phyloP scores from a whole-genome alignment of 768 basidiomycete genomes.

The Trametes maxima region DNA sequence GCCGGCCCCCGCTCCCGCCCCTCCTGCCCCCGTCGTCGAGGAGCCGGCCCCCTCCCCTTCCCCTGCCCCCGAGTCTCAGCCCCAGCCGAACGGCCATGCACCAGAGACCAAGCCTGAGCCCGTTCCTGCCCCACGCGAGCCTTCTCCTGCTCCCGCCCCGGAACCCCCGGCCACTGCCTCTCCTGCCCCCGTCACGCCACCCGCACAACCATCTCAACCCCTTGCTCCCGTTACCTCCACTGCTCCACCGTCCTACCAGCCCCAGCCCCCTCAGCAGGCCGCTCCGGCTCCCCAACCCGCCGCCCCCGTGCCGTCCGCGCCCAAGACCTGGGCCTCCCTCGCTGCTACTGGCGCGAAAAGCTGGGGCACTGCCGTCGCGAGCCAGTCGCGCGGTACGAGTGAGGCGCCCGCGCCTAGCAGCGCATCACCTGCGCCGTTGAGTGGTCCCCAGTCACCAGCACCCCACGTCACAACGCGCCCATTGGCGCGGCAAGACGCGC shows the following conservation, averaged over 20 bases:
- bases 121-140: slow-evolving; percentile 34
- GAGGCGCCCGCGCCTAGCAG: slow-evolving; percentile 57
- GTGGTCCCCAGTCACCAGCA: slow-evolving; percentile 36
- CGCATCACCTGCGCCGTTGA: slow-evolving; percentile 32
- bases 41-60: slow-evolving; percentile 34
- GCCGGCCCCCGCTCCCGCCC: slow-evolving; percentile 35
- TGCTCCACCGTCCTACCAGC: slow-evolving; percentile 29
- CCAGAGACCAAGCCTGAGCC: slow-evolving; percentile 36
- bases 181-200: slow-evolving; percentile 35
- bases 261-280: slow-evolving; percentile 34
- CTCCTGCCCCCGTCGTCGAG: slow-evolving; percentile 40
- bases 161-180: slow-evolving; percentile 32
- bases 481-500: slow-evolving; percentile 41
- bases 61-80: slow-evolving; percentile 41
- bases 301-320: slow-evolving; percentile 47
- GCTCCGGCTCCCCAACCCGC: slow-evolving; percentile 36
- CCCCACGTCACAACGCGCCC: slow-evolving; percentile 42
- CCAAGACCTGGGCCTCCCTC: slow-evolving; percentile 91
- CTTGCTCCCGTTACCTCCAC: slow-evolving; percentile 36
- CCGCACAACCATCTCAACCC: slow-evolving; percentile 31
- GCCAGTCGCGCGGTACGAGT: slow-evolving; percentile 74
- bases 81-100: slow-evolving; percentile 45
- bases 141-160: slow-evolving; percentile 34
- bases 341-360: slow-evolving; percentile 81
- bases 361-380: slow-evolving; percentile 84